Evolutionary conservation across 805 yeast species (phyloP).

Genomic region (Gaillardinia entomophila): DNA sequence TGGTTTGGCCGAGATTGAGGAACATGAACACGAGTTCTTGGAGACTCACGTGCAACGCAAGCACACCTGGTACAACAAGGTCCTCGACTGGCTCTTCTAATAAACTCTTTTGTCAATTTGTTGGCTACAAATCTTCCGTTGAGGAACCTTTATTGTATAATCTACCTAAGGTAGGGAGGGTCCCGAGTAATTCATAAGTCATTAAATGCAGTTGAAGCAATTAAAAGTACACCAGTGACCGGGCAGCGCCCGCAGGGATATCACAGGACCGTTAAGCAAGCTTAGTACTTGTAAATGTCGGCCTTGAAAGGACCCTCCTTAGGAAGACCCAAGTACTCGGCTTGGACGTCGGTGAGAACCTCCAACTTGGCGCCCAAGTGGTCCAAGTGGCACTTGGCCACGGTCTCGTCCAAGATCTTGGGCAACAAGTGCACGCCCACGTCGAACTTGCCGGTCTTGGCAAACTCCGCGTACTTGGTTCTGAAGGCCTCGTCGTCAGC

Average conservation of each 20-base stretch:
- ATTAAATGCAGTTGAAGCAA: conserved; percentile 46
- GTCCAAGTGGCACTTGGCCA: conserved; percentile 92
- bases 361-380: conserved; percentile 91
- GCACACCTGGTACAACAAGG: too few species aligned
- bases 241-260: conserved; percentile 1
- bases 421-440: conserved; percentile 95
- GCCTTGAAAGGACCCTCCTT: conserved; percentile 95
- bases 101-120: too few species aligned
- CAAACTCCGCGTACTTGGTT: conserved; percentile 77
- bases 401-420: conserved; percentile 97
- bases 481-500: conserved; percentile 78
- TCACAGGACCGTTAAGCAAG: conserved; percentile 5
- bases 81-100: too few species aligned
- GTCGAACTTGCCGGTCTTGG: conserved; percentile 85
- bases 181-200: too few species aligned
- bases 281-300: conserved; percentile 94
- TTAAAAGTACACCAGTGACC: conserved; percentile 11
- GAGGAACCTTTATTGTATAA: too few species aligned
- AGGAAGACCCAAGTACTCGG: conserved; percentile 92
- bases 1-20: conserved; percentile 44
- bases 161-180: too few species aligned
- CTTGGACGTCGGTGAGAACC: conserved; percentile 69
- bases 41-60: too few species aligned
- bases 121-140: too few species aligned
- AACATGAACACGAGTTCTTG: conserved; percentile 41